These are phyloP conservation scores for Chaetomium tenue DNA, from an alignment of 495 filamentous ascomycete species.

Conservation along the genomic window DNA sequence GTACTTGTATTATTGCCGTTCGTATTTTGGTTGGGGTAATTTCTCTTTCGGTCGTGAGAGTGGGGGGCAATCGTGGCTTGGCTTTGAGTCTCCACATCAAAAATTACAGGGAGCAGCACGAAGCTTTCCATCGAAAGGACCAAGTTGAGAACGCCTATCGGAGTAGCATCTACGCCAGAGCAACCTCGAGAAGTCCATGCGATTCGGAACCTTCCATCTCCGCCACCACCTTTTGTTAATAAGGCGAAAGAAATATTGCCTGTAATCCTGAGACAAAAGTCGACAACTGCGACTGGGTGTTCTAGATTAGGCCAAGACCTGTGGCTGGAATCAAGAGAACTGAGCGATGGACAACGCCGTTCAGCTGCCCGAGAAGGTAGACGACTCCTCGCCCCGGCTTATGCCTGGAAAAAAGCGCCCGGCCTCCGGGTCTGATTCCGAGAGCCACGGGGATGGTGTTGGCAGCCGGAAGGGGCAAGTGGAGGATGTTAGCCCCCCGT, in stretches of 20 bases:
- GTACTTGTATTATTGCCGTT: not conserved
- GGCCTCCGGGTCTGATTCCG: not conserved
- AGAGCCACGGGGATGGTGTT: not conserved
- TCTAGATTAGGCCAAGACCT: not conserved
- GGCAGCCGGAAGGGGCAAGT: not conserved
- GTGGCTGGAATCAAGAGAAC: not conserved
- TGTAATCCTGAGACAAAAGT: not conserved
- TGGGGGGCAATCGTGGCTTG: not conserved
- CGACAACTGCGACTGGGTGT: not conserved
- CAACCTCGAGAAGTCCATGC: not conserved
- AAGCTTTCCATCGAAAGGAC: not conserved
- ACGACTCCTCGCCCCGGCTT: not conserved
- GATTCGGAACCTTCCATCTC: not conserved
- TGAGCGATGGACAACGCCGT: not conserved
- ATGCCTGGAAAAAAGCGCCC: conserved; percentile 9
- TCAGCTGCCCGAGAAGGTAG: not conserved
- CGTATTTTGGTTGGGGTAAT: not conserved
- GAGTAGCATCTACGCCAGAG: not conserved
- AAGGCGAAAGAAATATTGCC: not conserved
- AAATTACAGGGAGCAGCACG: not conserved
- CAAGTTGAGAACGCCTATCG: not conserved
- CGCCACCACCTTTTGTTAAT: too few relatives aligned
- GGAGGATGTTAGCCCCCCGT: not conserved
- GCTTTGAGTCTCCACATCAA: not conserved
- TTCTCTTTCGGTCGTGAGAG: not conserved